These are phyloP conservation scores for Conoideocrella luteorostrata DNA, from an alignment of 2,329 filamentous ascomycete genomes.

Conservation along the genomic window DNA sequence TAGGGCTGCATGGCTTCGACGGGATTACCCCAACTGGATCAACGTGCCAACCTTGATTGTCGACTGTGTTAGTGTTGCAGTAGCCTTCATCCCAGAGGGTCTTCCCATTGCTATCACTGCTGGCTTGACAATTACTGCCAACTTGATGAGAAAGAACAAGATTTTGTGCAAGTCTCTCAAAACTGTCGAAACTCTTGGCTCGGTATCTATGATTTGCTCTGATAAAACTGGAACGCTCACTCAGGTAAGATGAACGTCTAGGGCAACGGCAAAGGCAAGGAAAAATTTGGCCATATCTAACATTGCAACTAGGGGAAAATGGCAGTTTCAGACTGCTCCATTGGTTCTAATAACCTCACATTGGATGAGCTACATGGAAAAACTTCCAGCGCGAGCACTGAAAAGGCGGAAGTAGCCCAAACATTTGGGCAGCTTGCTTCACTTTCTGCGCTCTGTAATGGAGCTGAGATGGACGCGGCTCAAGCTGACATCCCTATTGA, in stretches of 20 bases:
- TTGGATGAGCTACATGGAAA: constrained; percentile 43
- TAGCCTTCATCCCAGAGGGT: constrained; percentile 72
- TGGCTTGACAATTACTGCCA: constrained; percentile 68
- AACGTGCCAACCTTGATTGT: constrained; percentile 66
- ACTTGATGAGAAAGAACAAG: constrained; percentile 69
- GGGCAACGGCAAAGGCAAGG: not conserved
- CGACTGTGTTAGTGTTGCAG: constrained; percentile 63
- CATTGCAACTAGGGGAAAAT: constrained; percentile 73
- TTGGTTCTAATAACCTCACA: constrained; percentile 45
- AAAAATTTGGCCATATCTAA: too few relatives aligned
- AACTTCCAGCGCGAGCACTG: constrained; percentile 20
- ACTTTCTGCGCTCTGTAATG: constrained; percentile 64
- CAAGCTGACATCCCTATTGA: constrained; percentile 52
- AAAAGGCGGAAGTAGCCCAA: constrained; percentile 24
- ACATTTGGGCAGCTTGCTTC: constrained; percentile 51
- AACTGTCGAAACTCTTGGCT: constrained; percentile 69
- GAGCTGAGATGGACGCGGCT: constrained; percentile 65
- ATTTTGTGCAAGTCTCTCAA: constrained; percentile 75
- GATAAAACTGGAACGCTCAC: constrained; percentile 72
- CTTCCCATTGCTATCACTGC: constrained; percentile 64
- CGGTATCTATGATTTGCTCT: constrained; percentile 67
- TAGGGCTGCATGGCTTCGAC: constrained; percentile 64
- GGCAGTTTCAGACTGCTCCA: constrained; percentile 62
- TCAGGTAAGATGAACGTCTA: constrained; percentile 26
- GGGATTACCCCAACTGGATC: constrained; percentile 63